A percentile compares a stretch with the other conserved stretches of the same genome.
These are phyloP conservation scores for Camelina hispida DNA, from an alignment of 345 rosid species.

Conservation along the genomic window DNA sequence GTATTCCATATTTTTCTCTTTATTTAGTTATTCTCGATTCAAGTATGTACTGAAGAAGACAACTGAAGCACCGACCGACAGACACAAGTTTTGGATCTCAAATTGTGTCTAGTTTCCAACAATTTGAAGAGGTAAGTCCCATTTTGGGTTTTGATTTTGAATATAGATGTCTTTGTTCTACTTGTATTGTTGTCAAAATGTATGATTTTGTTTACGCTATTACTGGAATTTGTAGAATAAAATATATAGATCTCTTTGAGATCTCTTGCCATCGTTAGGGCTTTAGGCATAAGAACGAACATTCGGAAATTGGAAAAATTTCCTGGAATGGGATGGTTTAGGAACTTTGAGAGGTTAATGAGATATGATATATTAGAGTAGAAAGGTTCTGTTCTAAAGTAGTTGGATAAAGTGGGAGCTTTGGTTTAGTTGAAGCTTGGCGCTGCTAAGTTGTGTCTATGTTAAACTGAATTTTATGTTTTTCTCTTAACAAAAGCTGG, in stretches of 20 bases:
- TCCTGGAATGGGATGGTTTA: neutral
- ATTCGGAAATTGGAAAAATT: neutral
- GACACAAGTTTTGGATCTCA: constrained; percentile 12
- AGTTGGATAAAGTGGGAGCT: neutral
- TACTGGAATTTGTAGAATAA: neutral
- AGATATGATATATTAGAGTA: neutral
- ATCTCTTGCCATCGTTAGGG: neutral
- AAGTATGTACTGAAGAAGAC: neutral
- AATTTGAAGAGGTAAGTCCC: constrained; percentile 1
- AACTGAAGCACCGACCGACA: constrained; percentile 14
- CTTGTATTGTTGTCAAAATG: neutral
- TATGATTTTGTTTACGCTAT: neutral
- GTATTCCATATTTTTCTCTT: no score
- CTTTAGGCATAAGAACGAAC: neutral
- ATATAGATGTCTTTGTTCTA: neutral
- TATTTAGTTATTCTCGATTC: no score
- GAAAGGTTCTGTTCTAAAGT: neutral
- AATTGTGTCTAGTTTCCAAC: neutral
- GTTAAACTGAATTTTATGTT: neutral
- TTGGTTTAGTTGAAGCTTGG: neutral
- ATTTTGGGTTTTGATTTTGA: neutral
- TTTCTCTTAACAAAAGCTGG: neutral
- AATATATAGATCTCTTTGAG: neutral
- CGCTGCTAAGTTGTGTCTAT: constrained; percentile 8
- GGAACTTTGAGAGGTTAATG: constrained; percentile 12